These are phyloP conservation scores for Thelephora ganbajun DNA, from an alignment of 768 basidiomycete species.

Conservation along the genomic window DNA sequence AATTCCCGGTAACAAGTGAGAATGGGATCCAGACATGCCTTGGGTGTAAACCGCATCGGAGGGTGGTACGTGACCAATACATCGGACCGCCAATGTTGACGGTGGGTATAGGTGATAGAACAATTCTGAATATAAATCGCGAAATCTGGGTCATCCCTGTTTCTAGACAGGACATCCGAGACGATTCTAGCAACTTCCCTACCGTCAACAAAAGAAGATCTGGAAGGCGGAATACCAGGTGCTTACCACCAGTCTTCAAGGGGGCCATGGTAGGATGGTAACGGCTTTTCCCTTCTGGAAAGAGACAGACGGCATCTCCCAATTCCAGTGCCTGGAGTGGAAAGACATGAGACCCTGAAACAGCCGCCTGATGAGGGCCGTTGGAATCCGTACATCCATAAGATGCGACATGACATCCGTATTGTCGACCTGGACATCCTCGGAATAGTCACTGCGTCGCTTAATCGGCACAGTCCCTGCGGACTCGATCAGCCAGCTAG, in stretches of 20 bases:
- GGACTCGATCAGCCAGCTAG: constrained; percentile 82
- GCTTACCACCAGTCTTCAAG: constrained; percentile 70
- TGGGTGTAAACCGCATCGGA: constrained; percentile 50
- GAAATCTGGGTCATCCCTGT: constrained; percentile 53
- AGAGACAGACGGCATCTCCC: constrained; percentile 71
- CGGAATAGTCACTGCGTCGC: constrained; percentile 50
- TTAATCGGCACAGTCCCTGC: constrained; percentile 79
- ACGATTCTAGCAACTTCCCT: constrained; percentile 61
- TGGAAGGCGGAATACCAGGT: background rate
- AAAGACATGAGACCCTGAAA: constrained; percentile 6
- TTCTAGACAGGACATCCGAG: constrained; percentile 61
- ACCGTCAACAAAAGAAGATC: constrained; percentile 1
- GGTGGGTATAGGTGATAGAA: constrained; percentile 77
- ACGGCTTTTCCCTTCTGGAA: constrained; percentile 78
- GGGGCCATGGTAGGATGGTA: constrained; percentile 83
- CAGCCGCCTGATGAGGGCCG: background rate
- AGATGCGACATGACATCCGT: constrained; percentile 52
- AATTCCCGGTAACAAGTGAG: background rate
- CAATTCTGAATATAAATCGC: constrained; percentile 63
- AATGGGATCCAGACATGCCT: constrained; percentile 24
- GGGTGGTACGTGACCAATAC: constrained; percentile 74
- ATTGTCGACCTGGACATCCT: constrained; percentile 47
- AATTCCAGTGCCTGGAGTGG: constrained; percentile 47
- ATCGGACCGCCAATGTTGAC: constrained; percentile 79
- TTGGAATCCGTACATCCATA: constrained; percentile 33